Base-by-base conservation (phyloP, 176 grass and related monocot species). In the Areca catechu region DNA sequence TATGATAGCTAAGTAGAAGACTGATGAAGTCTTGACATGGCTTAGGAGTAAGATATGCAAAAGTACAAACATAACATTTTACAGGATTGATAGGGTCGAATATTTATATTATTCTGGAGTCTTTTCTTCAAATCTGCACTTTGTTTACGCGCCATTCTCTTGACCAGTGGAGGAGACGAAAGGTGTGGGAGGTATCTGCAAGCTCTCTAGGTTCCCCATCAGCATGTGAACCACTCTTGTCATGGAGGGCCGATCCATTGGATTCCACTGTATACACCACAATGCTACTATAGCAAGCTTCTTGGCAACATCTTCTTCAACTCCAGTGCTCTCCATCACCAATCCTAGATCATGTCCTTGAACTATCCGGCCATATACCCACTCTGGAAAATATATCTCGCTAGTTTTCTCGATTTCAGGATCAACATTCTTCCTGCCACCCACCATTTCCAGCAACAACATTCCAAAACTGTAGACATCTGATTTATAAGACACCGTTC, bases 201-300 rank as follows among this genome's bases (percentile, higher is more conserved):
- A 47, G 24, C 60, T 75, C 30, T 79, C 65, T 34, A 79, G 50
- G 34, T 61, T 78, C 4, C 74, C 70, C 1, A 64, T 89, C 37
- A n/a, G n/a, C n/a, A n/a, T n/a, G n/a, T 89, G 74, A 16, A 89
- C 65, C 43, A 85, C 81, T 27, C 76, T 81, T n/a, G 77, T 69
- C 77, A 85, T 89, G 14, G 82, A 57, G 0, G 86, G 86, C 0
- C 86, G 19, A 3, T 79, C 65, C 17, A 50, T 65, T 0, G 81
- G 86, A 62, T 73, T 82, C 82, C n/a, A n/a, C n/a, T n/a, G n/a
- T n/a, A n/a, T n/a, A n/a, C n/a, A n/a, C n/a, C n/a, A n/a, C n/a
- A n/a, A 29, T 29, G n/a, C 59, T 28, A 62, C 59, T 3, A 62
- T 15, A 5, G 30, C 29, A 15, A 62, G 59, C n/a, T 62, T 62